Conservation (phyloP, 345 rosid genomes). For the Sonneratia alba region DNA sequence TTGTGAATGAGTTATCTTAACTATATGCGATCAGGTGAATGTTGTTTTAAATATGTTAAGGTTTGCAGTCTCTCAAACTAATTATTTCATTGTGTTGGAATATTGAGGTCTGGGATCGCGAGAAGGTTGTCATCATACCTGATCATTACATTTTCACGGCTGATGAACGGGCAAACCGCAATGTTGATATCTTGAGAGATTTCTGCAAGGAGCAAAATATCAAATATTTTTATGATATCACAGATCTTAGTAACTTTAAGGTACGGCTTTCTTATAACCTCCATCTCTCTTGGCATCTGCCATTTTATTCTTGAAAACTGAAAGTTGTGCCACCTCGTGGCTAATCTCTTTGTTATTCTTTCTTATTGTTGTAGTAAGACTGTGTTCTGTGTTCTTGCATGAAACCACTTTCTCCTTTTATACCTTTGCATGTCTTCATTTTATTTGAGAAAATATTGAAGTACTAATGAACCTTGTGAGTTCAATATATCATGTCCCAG, state of each 20-base stretch:
- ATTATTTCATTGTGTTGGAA: conserved; percentile 8
- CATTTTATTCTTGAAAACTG: no score
- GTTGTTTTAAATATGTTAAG: not conserved
- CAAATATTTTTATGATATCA: conserved; percentile 93
- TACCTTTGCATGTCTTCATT: not conserved
- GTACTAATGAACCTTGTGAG: not conserved
- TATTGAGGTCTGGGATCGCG: conserved; percentile 91
- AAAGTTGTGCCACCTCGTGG: no score
- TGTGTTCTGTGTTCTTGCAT: not conserved
- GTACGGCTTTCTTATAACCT: conserved; percentile 21
- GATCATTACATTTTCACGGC: conserved; percentile 92
- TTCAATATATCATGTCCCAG: conserved; percentile 27
- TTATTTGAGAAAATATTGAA: not conserved
- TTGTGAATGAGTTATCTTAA: not conserved
- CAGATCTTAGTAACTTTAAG: conserved; percentile 76
- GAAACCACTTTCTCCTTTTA: not conserved
- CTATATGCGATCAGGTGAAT: not conserved
- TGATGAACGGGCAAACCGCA: conserved; percentile 91
- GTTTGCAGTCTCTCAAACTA: not conserved
- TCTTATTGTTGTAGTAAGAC: no score
- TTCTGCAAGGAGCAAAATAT: conserved; percentile 81
- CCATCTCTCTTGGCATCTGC: not conserved
- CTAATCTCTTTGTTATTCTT: no score
- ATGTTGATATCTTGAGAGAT: conserved; percentile 90
- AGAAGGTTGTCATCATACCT: conserved; percentile 88